Evolutionary conservation across 495 filamentous ascomycete genomes (phyloP), one percentile per base, ranked within the genome.

Genomic region (Usnea hakonensis): DNA sequence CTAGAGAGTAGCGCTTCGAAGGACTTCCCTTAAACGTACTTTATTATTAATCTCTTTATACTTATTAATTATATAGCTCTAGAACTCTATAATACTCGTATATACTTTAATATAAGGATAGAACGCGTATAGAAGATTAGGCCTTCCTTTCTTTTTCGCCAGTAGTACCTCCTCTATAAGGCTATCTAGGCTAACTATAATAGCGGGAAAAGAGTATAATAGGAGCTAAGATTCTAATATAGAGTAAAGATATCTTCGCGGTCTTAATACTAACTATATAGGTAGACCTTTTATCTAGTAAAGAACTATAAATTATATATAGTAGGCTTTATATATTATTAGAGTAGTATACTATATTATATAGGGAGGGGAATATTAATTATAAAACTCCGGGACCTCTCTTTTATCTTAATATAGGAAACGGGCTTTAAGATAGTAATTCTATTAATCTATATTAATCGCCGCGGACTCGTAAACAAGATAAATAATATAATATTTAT

Each of bases 401-500:
- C 28, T 46, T 1, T 53, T 33, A 28, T 60, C 28, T 32, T 46
- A 16, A 53, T 41, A 41, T n/a, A 60, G 41, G 10, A 60, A 60
- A 17, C 41, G 37, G 33, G 43, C 19, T n/a, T 50, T 17, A 9
- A 30, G 11, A 35, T 19, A 60, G 17, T n/a, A 50, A 7, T 53
- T 53, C 7, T 19, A 28, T 28, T 19, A 5, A 11, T 48, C 8
- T 19, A 9, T 14, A 50, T 63, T 57, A 8, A 57, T 44, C 2
- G 2, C 11, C 5, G 35, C 35, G 2, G 21, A 23, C 11, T 63
- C 60, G 32, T 43, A 57, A 7, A 46, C 23, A 17, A 30, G 1
- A 36, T 63, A 21, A 3, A 56, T 30, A 35, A 63, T 63, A 35
- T 28, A 63, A 16, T 63, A 21, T 32, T 57, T 28, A 46, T 57